Evolutionary conservation across 768 basidiomycete species (phyloP), one percentile per base, ranked within the genome.

Genomic region (Russula emetica): DNA sequence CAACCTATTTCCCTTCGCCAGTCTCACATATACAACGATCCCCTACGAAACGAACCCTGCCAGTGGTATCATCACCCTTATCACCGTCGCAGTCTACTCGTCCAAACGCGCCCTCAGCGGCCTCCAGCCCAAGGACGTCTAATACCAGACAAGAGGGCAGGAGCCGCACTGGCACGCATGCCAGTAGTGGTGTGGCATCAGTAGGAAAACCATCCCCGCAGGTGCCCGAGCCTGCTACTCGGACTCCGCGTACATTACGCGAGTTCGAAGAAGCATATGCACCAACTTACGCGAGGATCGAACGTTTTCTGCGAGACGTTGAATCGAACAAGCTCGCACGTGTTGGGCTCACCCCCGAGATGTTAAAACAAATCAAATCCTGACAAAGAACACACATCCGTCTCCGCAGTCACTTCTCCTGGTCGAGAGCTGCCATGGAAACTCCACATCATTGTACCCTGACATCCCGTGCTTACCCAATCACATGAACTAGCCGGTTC

Each of bases 231-330:
- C 38, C 13, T 7, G 56, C 44, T 16, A 11, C 53, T 26, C 20
- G 24, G 3, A 16, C 30, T 18, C 55, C 55, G 20, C 55, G 36
- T 40, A 58, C 62, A 5, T 40, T 63, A 22, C 50, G 51, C 32
- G 62, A 63, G 30, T 32, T 63, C 18, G 62, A 63, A 24, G 62
- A 63, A 28, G 62, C 62, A 28, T 63, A 63, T 24, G 55, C 38
- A 6, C 49, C 55, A 10, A 58, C 62, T 13, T 58, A 44, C 24
- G 55, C 55, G 16, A 51, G 50, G 5, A 34, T 63, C 38, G 62
- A 58, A 45, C 55, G 22, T 2, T 58, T 63, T 10, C n/a, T 63
- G 3, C 28, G 22, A 9, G 26, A 20, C n/a, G 40, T 58, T 13
- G 30, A 51, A 34, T 13, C 30, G 1, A 56, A 56, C n/a, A 45